These are phyloP conservation scores for Fusarium nodosum DNA, from an alignment of 2,329 filamentous ascomycete genomes.

Conservation along the genomic window DNA sequence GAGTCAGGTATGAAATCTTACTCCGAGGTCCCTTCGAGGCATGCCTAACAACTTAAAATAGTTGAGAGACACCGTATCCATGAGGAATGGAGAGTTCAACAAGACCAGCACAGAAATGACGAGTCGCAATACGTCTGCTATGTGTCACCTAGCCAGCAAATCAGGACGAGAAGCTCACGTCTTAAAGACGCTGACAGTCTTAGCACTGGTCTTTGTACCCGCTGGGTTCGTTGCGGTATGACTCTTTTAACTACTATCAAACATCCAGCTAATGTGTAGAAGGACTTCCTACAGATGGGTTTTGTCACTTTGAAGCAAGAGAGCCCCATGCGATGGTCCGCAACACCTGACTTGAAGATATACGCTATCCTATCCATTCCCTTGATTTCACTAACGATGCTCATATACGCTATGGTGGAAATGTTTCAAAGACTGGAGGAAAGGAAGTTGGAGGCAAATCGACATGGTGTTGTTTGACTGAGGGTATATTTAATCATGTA, in stretches of 20 bases:
- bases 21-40: no score
- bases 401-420: background rate
- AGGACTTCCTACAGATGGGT: conserved; percentile 1
- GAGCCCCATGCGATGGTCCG: no score
- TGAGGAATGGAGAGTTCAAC: background rate
- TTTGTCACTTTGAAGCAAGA: no score
- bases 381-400: background rate
- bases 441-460: background rate
- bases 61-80: background rate
- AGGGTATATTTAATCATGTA: no score
- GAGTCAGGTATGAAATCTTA: background rate
- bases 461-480: no score
- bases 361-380: background rate
- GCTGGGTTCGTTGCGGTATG: background rate
- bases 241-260: no score
- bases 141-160: background rate
- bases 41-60: no score
- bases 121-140: background rate
- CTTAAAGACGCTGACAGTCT: background rate
- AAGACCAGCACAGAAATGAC: background rate
- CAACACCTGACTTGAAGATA: background rate
- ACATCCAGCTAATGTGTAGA: no score
- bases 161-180: background rate
- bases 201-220: conserved; percentile 1
- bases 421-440: background rate